Percentiles rank a stretch among this genome's conserved stretches.
Evolutionary conservation across 2,329 filamentous ascomycete genomes (phyloP).

Genomic region (Aspergillus ruber): DNA sequence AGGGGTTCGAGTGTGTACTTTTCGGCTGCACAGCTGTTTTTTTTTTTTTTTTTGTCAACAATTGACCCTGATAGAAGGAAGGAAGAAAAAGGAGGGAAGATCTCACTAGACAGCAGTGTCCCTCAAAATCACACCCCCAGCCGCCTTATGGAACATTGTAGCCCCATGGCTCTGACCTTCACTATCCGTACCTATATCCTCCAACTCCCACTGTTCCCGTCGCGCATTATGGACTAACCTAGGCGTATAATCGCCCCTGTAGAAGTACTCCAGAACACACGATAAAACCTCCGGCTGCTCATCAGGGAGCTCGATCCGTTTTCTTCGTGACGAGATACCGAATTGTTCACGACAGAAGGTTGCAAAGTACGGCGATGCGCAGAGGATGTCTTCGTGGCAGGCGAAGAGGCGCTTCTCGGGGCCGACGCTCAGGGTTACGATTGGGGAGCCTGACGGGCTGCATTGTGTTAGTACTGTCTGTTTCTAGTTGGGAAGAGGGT

Average conservation of each 20-base stretch:
- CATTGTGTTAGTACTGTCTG: neutral
- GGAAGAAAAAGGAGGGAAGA: neutral
- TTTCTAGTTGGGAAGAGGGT: neutral
- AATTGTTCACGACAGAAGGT: conserved; percentile 53
- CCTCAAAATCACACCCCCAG: conserved; percentile 66
- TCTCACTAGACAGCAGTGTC: conserved; percentile 77
- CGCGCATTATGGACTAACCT: conserved; percentile 76
- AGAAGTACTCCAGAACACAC: conserved; percentile 81
- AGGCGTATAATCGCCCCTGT: conserved; percentile 90
- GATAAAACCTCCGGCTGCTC: conserved; percentile 90
- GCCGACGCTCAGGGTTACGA: conserved; percentile 77
- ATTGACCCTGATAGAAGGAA: too few relatives aligned
- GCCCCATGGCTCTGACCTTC: conserved; percentile 49
- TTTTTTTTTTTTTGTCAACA: too few relatives aligned
- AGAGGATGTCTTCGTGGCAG: conserved; percentile 80
- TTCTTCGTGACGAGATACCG: conserved; percentile 42
- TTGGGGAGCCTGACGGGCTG: conserved; percentile 58
- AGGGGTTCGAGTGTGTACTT: conserved; percentile 77
- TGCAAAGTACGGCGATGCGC: conserved; percentile 71
- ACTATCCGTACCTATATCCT: conserved; percentile 45
- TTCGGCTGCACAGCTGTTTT: conserved; percentile 67
- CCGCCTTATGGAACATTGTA: conserved; percentile 61
- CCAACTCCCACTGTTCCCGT: conserved; percentile 74
- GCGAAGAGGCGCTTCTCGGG: conserved; percentile 80
- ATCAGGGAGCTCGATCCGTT: conserved; percentile 71